Evolutionary conservation across 495 filamentous ascomycete species (phyloP).

Genomic region (Podospora fimiseda): DNA sequence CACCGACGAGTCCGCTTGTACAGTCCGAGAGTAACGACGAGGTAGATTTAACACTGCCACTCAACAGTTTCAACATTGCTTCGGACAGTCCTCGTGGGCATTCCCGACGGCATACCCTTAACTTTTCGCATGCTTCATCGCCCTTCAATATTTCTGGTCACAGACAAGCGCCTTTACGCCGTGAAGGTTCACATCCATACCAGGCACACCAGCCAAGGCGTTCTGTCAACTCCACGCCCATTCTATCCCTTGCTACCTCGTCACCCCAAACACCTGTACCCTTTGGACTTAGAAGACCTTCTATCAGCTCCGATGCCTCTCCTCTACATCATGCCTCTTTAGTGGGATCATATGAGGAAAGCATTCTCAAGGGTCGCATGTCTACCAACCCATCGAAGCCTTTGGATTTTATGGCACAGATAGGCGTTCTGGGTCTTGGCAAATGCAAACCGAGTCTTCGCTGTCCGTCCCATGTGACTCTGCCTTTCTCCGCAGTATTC

Average conservation of each 20-base stretch:
- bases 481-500: conserved; percentile 94
- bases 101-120: conserved; percentile 35
- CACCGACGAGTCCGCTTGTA: conserved; percentile 87
- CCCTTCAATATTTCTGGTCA: conserved; percentile 27
- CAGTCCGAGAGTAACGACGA: conserved; percentile 87
- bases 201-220: conserved; percentile 68
- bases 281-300: conserved; percentile 59
- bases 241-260: conserved; percentile 44
- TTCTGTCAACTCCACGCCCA: conserved; percentile 59
- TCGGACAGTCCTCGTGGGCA: conserved; percentile 19
- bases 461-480: conserved; percentile 85
- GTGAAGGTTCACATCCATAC: conserved; percentile 54
- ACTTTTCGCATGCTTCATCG: conserved; percentile 23
- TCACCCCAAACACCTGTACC: conserved; percentile 56
- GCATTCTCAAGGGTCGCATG: conserved; percentile 90
- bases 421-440: conserved; percentile 85
- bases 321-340: conserved; percentile 83
- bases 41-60: conserved; percentile 52
- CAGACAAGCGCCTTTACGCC: conserved; percentile 31
- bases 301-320: conserved; percentile 66
- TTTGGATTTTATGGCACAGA: conserved; percentile 89
- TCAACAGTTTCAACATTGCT: conserved; percentile 41
- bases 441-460: conserved; percentile 81
- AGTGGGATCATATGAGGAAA: conserved; percentile 98
- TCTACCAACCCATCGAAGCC: conserved; percentile 93